phyloP scores from a whole-genome alignment of 208 protist genomes.

The Trypanosoma lewisi region DNA sequence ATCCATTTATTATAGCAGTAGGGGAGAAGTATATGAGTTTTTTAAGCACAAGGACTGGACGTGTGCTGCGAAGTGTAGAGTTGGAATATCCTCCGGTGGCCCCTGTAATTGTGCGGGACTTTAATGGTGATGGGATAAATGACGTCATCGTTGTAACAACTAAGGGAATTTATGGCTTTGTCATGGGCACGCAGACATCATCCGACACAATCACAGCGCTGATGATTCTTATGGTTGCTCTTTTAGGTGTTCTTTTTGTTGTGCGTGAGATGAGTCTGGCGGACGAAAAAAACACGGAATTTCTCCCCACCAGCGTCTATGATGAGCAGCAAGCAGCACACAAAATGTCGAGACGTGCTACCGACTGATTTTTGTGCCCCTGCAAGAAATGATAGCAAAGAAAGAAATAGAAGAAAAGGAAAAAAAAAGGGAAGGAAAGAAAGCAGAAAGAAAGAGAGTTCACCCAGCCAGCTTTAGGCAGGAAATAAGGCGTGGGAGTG shows the following conservation, averaged over 20 bases:
- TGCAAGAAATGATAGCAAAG: neutral
- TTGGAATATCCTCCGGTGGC: slow-evolving; percentile 58
- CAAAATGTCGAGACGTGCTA: slow-evolving; percentile 24
- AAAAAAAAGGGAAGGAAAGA: slow-evolving; percentile 1
- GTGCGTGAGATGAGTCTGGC: slow-evolving; percentile 43
- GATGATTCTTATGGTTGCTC: slow-evolving; percentile 69
- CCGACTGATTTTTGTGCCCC: slow-evolving; percentile 14
- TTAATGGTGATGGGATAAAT: slow-evolving; percentile 87
- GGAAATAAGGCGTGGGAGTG: neutral
- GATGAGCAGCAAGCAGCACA: slow-evolving; percentile 9
- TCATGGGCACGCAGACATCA: slow-evolving; percentile 56
- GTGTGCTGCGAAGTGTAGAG: slow-evolving; percentile 51
- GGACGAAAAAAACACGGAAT: slow-evolving; percentile 29
- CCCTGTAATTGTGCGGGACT: slow-evolving; percentile 77
- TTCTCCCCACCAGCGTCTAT: slow-evolving; percentile 31
- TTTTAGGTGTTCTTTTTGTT: slow-evolving; percentile 73
- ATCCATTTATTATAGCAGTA: slow-evolving; percentile 84
- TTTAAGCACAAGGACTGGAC: slow-evolving; percentile 62
- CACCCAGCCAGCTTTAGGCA: neutral
- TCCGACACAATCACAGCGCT: slow-evolving; percentile 63
- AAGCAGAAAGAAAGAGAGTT: neutral
- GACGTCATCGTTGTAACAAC: slow-evolving; percentile 82
- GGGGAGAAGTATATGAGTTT: slow-evolving; percentile 60
- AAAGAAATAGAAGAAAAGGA: slow-evolving; percentile 11
- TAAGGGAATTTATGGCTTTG: slow-evolving; percentile 67